Evolutionary conservation across 129 eudicot genomes (phyloP).

Genomic region (Gnaphalium uliginosum): DNA sequence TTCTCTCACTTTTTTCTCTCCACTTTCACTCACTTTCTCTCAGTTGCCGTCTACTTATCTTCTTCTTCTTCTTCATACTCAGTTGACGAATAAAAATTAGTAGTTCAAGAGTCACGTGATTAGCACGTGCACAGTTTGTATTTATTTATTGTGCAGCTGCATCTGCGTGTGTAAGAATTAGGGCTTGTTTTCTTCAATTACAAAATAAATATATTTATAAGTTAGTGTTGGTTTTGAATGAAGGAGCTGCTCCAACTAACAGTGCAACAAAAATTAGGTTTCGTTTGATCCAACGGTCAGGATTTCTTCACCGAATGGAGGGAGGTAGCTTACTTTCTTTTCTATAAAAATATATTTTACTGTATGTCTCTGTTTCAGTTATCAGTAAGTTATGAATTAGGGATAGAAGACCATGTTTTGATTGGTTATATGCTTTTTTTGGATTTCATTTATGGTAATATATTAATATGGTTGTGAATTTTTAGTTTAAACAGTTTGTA

Average conservation of each 20-base stretch:
- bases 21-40: background rate
- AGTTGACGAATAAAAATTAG: background rate
- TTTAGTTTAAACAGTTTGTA: background rate
- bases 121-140: background rate
- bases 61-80: conserved; percentile 9
- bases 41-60: conserved; percentile 25
- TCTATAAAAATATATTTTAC: background rate
- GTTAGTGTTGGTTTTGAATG: background rate
- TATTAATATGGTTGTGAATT: background rate
- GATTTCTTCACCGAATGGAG: conserved; percentile 73
- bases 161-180: conserved; percentile 11
- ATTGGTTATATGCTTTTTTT: background rate
- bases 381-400: background rate
- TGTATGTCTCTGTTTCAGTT: background rate
- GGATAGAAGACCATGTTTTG: background rate
- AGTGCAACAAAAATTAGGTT: conserved; percentile 25
- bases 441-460: background rate
- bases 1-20: conserved; percentile 15
- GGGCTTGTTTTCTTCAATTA: conserved; percentile 21
- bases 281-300: conserved; percentile 45
- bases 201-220: too few relatives aligned
- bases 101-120: conserved; percentile 9
- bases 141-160: background rate
- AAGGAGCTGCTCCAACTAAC: conserved; percentile 2
- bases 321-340: conserved; percentile 77